Evolutionary conservation across 2,329 filamentous ascomycete species (phyloP), one percentile per base, ranked within the genome.

Genomic region (Xenoacremonium recifei): DNA sequence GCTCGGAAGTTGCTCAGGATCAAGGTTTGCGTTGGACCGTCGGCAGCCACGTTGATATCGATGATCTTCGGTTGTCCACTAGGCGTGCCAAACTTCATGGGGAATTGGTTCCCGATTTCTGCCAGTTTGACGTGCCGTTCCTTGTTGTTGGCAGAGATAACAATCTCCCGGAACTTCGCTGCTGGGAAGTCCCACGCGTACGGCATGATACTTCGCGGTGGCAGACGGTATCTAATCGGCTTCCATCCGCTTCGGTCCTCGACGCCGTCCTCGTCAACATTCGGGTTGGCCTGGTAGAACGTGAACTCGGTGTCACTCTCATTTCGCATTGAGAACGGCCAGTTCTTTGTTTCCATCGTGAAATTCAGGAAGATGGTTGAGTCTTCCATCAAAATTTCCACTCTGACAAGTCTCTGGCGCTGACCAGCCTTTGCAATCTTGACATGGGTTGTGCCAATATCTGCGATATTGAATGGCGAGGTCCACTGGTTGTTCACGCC

Each of bases 111-210:
- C 18, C 93, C 93, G 58, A 99, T 99, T 63, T 99, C 93, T 3
- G 92, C 89, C 51, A 99, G 77, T 64, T 95, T 96, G 62, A 99
- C 86, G 59, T 96, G 89, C 21, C 93, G 79, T 61, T 96, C 90
- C 46, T 63, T 69, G 38, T 59, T 58, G 17, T 61, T 61, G 1
- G 62, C 50, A 20, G 64, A 53, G 60, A 99, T 82, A 37, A 97
- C 82, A 29, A 99, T 80, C 62, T 96, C 93, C 58, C 93, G 95
- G 68, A 89, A 86, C 69, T 95, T 96, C n/a, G 90, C 91, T 2
- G 93, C 92, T 1, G 93, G 95, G 67, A 96, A 99, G 62, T 99
- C 95, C 93, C 93, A 99, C 2, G 93, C 92, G 59, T 99, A 99
- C 1, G 95, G 93, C 93, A 99, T 99, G 65, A 99, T 96, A 65